phyloP scores from a whole-genome alignment of 345 rosid species.

The Eucalyptus urophylla region DNA sequence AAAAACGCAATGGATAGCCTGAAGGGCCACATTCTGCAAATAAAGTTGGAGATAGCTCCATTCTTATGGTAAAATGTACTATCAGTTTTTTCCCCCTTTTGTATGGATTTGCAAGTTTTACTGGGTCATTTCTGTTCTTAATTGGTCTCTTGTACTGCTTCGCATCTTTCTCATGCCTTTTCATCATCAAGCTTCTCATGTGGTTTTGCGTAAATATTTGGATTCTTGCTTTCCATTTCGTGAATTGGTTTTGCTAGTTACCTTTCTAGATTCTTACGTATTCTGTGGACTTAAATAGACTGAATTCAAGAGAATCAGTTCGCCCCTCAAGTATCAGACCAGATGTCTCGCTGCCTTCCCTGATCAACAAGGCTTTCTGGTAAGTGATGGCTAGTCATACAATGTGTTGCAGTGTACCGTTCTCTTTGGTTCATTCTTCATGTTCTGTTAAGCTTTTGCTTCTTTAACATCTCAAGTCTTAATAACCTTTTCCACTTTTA shows the following conservation, averaged over 20 bases:
- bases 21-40: background rate
- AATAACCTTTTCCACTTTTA: background rate
- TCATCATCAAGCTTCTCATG: background rate
- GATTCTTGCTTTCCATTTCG: background rate
- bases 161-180: background rate
- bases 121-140: background rate
- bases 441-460: background rate
- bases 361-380: slow-evolving; percentile 98
- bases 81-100: background rate
- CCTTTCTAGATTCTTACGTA: background rate
- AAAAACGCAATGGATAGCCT: background rate
- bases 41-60: background rate
- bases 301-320: slow-evolving; percentile 78
- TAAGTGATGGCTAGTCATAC: slow-evolving; percentile 6
- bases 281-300: slow-evolving; percentile 24
- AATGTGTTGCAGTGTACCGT: background rate
- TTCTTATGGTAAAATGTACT: background rate
- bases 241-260: background rate
- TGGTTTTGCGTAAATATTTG: background rate
- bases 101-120: background rate
- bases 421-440: background rate
- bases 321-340: slow-evolving; percentile 94
- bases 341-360: slow-evolving; percentile 97
- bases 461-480: background rate
- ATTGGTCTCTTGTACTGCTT: background rate